These are phyloP conservation scores for Anastatica hierochuntica DNA, from an alignment of 345 rosid species.

Conservation along the genomic window DNA sequence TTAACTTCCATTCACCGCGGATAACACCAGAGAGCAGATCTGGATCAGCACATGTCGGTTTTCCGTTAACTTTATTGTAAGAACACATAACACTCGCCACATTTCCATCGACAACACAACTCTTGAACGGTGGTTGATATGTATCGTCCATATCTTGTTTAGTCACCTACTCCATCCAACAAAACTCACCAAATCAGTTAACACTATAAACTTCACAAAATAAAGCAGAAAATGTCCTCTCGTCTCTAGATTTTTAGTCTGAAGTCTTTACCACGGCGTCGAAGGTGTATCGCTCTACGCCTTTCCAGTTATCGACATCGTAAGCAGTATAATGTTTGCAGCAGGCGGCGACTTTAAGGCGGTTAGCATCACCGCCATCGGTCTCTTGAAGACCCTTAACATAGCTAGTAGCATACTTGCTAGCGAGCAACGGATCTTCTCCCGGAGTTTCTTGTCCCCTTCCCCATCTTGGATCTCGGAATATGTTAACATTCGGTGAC, in stretches of 20 bases:
- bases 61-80: conserved; percentile 85
- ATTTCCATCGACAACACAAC: conserved; percentile 87
- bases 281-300: conserved; percentile 58
- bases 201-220: too few relatives aligned
- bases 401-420: conserved; percentile 61
- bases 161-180: conserved; percentile 44
- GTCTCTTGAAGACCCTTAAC: conserved; percentile 70
- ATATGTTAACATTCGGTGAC: conserved; percentile 87
- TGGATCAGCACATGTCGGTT: conserved; percentile 81
- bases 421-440: conserved; percentile 75
- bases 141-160: conserved; percentile 92
- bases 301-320: conserved; percentile 88
- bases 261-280: conserved; percentile 55
- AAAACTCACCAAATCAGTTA: neutral
- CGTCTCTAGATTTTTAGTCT: neutral
- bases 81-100: conserved; percentile 99
- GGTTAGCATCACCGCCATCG: conserved; percentile 37
- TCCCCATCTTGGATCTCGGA: conserved; percentile 98
- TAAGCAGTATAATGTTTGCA: conserved; percentile 96
- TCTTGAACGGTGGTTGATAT: conserved; percentile 93
- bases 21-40: conserved; percentile 64
- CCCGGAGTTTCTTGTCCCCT: too few relatives aligned
- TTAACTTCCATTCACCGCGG: conserved; percentile 81
- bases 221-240: too few relatives aligned
- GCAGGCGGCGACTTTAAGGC: conserved; percentile 89